Conservation (phyloP, 208 protist species). For the Trypanosoma rangeli region DNA sequence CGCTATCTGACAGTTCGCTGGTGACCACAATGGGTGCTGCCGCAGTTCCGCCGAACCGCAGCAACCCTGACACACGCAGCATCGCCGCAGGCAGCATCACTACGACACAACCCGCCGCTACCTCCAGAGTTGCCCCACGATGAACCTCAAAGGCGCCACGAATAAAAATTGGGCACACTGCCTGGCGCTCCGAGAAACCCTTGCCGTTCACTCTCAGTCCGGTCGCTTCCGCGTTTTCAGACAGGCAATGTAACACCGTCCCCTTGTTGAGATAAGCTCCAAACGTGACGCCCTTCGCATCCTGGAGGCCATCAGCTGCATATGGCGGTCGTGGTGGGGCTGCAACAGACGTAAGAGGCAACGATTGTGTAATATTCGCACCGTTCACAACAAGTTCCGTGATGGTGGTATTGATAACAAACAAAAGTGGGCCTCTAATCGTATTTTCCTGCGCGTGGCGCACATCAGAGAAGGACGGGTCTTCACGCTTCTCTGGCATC, state of each 20-base stretch:
- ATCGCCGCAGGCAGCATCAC: slow-evolving; percentile 7
- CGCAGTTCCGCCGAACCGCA: slow-evolving; percentile 21
- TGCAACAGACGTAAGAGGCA: slow-evolving; percentile 6
- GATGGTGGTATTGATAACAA: background rate
- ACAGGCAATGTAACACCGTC: background rate
- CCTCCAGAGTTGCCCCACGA: slow-evolving; percentile 15
- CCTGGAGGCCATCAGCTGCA: background rate
- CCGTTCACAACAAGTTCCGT: background rate
- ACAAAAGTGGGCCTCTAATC: slow-evolving; percentile 6
- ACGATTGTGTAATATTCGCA: background rate
- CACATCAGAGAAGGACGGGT: background rate
- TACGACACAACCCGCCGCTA: slow-evolving; percentile 23
- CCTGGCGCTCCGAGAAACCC: background rate
- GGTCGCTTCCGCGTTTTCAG: background rate
- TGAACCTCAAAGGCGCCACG: background rate
- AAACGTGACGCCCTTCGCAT: slow-evolving; percentile 1
- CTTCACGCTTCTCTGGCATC: background rate
- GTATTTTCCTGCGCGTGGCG: background rate
- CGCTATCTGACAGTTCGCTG: background rate
- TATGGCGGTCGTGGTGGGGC: slow-evolving; percentile 1
- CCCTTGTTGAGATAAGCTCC: background rate
- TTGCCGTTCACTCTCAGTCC: background rate
- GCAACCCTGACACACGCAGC: slow-evolving; percentile 11
- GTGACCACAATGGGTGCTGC: slow-evolving; percentile 24
- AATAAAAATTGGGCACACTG: slow-evolving; percentile 26